Percentiles rank a stretch among this genome's conserved stretches.
Evolutionary conservation across 129 eudicot genomes (phyloP).

Genomic region (Erigeron canadensis): DNA sequence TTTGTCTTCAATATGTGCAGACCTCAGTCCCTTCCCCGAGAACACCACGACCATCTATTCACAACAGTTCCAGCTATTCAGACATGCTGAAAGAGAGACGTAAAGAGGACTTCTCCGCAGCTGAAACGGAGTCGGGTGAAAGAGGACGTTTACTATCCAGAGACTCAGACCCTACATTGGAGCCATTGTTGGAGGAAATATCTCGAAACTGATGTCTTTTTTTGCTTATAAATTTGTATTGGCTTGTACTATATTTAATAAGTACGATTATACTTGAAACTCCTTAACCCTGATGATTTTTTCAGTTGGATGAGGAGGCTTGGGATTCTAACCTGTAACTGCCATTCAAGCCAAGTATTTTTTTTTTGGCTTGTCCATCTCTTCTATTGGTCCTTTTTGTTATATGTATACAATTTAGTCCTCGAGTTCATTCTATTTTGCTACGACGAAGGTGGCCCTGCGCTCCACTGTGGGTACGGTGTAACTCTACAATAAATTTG

Average conservation of each 20-base stretch:
- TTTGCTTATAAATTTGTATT: conserved; percentile 1
- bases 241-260: conserved; percentile 2
- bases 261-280: background rate
- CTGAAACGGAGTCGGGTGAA: conserved; percentile 62
- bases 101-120: conserved; percentile 37
- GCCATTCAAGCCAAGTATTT: background rate
- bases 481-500: too few species aligned
- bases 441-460: too few species aligned
- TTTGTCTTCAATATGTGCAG: conserved; percentile 77
- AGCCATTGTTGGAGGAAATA: conserved; percentile 56
- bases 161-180: conserved; percentile 37
- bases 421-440: background rate
- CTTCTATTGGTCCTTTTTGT: background rate
- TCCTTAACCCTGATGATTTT: background rate
- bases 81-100: conserved; percentile 48
- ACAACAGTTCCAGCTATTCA: conserved; percentile 46
- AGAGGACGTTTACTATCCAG: conserved; percentile 27
- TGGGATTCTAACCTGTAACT: background rate
- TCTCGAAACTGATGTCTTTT: conserved; percentile 12
- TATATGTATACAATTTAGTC: background rate
- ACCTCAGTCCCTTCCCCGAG: conserved; percentile 40
- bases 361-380: background rate
- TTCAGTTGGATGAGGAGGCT: background rate
- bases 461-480: too few species aligned
- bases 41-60: conserved; percentile 33